Base-by-base conservation (phyloP, 2,329 filamentous ascomycete genomes). In the Rosellinia necatrix region DNA sequence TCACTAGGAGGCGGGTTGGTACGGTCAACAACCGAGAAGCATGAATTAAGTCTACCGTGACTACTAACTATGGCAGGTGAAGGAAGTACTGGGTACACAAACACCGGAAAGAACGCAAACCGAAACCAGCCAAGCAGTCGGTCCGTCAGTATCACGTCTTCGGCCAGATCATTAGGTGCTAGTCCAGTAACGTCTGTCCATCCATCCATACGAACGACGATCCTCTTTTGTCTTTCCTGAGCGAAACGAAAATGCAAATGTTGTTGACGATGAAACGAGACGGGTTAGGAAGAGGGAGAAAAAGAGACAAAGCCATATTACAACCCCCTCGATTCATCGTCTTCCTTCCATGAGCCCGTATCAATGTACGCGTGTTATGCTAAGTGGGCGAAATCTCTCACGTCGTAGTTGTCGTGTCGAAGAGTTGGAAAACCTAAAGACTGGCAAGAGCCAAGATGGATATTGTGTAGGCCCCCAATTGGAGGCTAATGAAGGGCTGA, bases 31-130 rank as follows among this genome's bases (percentile, higher is more conserved):
- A 47, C n/a, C 30, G n/a, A n/a, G n/a, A n/a, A n/a, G n/a, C n/a
- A n/a, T n/a, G 25, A 30, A 6, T 51, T 30, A 32, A 48, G 48
- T 57, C 54, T 43, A 49, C 43, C 49, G 30, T 53, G 29, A 48
- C 49, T 48, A 47, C 53, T 17, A 19, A 27, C 42, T 10, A 35
- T 46, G 44, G 29, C 29, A 34, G 13, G 13, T 22, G 17, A 29
- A 15, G 24, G 34, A 21, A 47, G 29, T 25, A 49, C 46, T 51
- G 51, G 41, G 47, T 55, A 51, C 56, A 58, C 56, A 55, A 47
- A 55, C 46, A 50, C 44, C 40, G 41, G 29, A 48, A 35, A n/a
- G n/a, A 47, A 38, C 30, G 32, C 38, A 40, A 35, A 19, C 17
- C 38, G 19, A 27, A 22, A 40, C 41, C 27, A 50, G 30, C 46